Evolutionary conservation across 176 grass and related monocot genomes (phyloP).

Genomic region (Ananas comosus): DNA sequence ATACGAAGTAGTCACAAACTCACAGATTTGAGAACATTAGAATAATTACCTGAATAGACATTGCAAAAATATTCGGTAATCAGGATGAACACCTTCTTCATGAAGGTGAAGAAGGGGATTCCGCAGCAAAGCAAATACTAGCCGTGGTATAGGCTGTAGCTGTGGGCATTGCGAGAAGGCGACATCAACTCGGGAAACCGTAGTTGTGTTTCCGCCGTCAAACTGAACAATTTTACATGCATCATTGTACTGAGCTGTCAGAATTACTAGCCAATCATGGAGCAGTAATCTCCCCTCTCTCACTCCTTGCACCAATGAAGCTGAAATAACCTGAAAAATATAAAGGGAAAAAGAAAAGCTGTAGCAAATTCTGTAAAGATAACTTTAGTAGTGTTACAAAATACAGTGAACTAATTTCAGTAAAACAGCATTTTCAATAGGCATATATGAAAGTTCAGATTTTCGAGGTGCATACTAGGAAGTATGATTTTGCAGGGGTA

Average conservation of each 20-base stretch:
- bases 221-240: slow-evolving; percentile 15
- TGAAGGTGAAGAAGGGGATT: slow-evolving; percentile 76
- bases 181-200: slow-evolving; percentile 48
- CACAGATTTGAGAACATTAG: neutral
- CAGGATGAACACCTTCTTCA: slow-evolving; percentile 94
- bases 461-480: too few species aligned
- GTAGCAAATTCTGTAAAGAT: neutral
- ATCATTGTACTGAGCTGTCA: slow-evolving; percentile 72
- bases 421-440: too few species aligned
- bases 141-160: slow-evolving; percentile 66
- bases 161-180: slow-evolving; percentile 77
- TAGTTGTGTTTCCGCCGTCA: slow-evolving; percentile 33
- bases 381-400: neutral
- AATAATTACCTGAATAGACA: slow-evolving; percentile 79
- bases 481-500: too few species aligned
- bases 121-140: slow-evolving; percentile 81
- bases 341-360: neutral
- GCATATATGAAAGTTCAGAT: too few species aligned
- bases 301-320: slow-evolving; percentile 74
- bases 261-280: slow-evolving; percentile 79
- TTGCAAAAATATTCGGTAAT: slow-evolving; percentile 95
- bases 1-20: neutral
- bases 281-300: slow-evolving; percentile 70
- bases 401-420: too few species aligned
- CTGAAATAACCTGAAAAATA: slow-evolving; percentile 70